Evolutionary conservation across 371 early-diverging fungal genomes (phyloP).

Genomic region (Blakeslea trispora): DNA sequence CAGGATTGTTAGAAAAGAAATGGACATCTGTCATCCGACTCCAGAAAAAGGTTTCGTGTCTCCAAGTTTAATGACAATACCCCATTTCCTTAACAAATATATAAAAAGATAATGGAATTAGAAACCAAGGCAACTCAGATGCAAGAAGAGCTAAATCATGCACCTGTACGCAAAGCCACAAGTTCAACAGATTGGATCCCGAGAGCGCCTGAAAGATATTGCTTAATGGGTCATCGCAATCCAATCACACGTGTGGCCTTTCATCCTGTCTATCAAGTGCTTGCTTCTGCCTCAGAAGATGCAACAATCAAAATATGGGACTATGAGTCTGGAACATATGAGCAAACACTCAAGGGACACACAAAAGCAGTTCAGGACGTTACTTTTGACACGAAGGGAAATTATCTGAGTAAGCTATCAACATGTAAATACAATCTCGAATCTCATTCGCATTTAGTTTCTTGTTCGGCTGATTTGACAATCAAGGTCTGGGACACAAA

Average conservation of each 20-base stretch:
- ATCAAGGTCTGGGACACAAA: slow-evolving; percentile 88
- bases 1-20: slow-evolving; percentile 87
- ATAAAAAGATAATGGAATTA: slow-evolving; percentile 91
- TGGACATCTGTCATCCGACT: slow-evolving; percentile 89
- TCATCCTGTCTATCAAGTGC: slow-evolving; percentile 77
- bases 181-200: slow-evolving; percentile 76
- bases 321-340: slow-evolving; percentile 85
- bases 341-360: slow-evolving; percentile 86
- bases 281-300: slow-evolving; percentile 90
- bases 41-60: slow-evolving; percentile 89
- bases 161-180: slow-evolving; percentile 61
- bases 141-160: slow-evolving; percentile 70
- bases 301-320: slow-evolving; percentile 89
- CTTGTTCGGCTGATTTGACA: slow-evolving; percentile 85
- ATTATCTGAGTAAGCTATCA: slow-evolving; percentile 64
- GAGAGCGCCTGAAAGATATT: slow-evolving; percentile 68
- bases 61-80: too few relatives aligned
- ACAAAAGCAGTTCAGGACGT: slow-evolving; percentile 88
- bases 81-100: too few relatives aligned
- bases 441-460: too few relatives aligned
- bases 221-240: slow-evolving; percentile 72
- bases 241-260: slow-evolving; percentile 84
- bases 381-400: slow-evolving; percentile 76
- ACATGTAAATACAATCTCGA: too few relatives aligned
- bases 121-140: slow-evolving; percentile 73